Percentiles rank a stretch among this genome's conserved stretches.
Conservation (phyloP, 768 basidiomycete genomes). For the Paxillus rubicundulus region DNA sequence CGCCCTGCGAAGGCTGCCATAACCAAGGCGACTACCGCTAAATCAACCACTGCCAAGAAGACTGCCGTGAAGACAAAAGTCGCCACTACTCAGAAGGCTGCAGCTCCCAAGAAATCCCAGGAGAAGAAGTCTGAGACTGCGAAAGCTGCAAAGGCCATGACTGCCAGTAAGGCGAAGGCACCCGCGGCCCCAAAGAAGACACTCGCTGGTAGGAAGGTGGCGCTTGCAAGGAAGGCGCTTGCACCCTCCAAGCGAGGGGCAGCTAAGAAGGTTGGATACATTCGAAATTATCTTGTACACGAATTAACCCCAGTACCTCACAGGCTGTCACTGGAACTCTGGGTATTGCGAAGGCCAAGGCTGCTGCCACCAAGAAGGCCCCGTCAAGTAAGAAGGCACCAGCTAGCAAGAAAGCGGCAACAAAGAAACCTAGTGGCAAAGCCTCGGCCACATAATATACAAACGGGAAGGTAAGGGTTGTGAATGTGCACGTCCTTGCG, state of each 20-base stretch:
- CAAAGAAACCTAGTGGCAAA: slow-evolving; percentile 19
- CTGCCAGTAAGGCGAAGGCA: slow-evolving; percentile 13
- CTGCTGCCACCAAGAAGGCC: slow-evolving; percentile 34
- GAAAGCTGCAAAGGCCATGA: slow-evolving; percentile 24
- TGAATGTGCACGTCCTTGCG: too few species aligned
- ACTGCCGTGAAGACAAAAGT: slow-evolving; percentile 37
- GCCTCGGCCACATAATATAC: slow-evolving; percentile 12
- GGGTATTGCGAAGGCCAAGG: slow-evolving; percentile 35
- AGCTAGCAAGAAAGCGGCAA: slow-evolving; percentile 21
- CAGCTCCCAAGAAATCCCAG: slow-evolving; percentile 43
- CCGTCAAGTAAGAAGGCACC: slow-evolving; percentile 27
- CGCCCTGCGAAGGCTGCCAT: slow-evolving; percentile 29
- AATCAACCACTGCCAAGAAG: slow-evolving; percentile 24
- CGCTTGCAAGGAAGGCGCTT: slow-evolving; percentile 40
- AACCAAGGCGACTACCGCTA: slow-evolving; percentile 24
- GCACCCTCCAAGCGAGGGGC: slow-evolving; percentile 46
- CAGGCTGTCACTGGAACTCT: slow-evolving; percentile 54
- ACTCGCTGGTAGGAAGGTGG: slow-evolving; percentile 31
- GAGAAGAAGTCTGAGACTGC: slow-evolving; percentile 34
- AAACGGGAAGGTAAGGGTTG: slow-evolving; percentile 5
- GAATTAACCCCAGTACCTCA: slow-evolving; percentile 1
- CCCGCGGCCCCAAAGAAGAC: slow-evolving; percentile 27
- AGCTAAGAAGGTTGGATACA: slow-evolving; percentile 58
- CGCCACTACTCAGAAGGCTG: slow-evolving; percentile 30
- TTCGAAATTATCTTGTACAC: neutral